Base-by-base conservation (phyloP, 2,329 filamentous ascomycete species). In the Exophiala viscosa region DNA sequence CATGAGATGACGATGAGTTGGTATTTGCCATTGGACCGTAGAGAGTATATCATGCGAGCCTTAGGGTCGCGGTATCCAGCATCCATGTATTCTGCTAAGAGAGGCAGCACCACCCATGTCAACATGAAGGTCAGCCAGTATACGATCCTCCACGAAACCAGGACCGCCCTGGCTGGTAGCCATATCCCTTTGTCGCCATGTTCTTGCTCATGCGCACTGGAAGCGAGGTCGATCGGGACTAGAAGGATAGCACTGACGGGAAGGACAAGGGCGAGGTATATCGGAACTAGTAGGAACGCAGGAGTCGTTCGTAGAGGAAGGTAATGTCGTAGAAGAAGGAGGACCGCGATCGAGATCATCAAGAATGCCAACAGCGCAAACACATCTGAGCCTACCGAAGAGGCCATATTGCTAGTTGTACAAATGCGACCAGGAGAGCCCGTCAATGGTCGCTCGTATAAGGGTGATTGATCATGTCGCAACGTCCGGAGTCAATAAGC, bases 91-190 rank as follows among this genome's bases (percentile, higher is more conserved):
- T 97, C 92, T 69, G 87, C 93, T 51, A 99, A 83, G 45, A 97
- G 82, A 11, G 93, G 93, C 33, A 99, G 84, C 58, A 99, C 90
- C 57, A 90, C 92, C 93, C 93, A 99, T 50, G 92, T 97, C 65
- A 99, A 74, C 45, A 85, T 84, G 72, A 99, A 99, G 0, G 92
- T 97, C 50, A 99, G 77, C 93, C 93, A 99, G 73, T 99, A 99
- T 15, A 87, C 86, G 60, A 99, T 92, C 66, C 92, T 83, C 93
- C 93, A 99, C 52, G 87, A 86, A 18, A 96, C 89, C 65, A 95
- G 76, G 44, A 96, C 77, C 23, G 91, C 80, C 45, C 84, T 76
- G 60, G 87, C 78, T 4, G 88, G 87, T 32, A 99, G 80, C 89
- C 91, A 96, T 65, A 99, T 88, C 32, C 91, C 93, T 62, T 86